Evolutionary conservation across 2,329 filamentous ascomycete genomes (phyloP).

Genomic region (Phialocephala sp.): DNA sequence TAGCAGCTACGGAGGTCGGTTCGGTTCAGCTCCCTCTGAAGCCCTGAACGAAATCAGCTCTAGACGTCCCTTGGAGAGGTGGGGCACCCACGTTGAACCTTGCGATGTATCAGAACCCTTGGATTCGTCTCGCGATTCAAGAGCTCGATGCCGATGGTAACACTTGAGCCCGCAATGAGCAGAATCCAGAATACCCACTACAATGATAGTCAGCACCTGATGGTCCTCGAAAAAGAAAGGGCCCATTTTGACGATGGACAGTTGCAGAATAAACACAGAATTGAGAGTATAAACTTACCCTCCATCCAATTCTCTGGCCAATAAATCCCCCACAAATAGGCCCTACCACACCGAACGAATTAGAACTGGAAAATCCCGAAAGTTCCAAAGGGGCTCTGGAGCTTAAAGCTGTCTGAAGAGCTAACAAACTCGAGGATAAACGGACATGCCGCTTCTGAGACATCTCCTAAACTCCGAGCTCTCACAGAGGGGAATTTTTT

Average conservation of each 20-base stretch:
- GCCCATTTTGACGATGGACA: no score
- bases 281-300: conserved; percentile 30
- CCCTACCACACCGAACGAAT: conserved; percentile 33
- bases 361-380: no score
- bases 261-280: neutral
- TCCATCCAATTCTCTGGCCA: conserved; percentile 57
- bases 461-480: no score
- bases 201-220: neutral
- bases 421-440: neutral
- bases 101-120: conserved; percentile 56
- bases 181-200: conserved; percentile 50
- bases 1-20: conserved; percentile 54
- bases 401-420: no score
- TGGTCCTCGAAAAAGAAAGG: neutral
- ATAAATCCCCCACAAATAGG: conserved; percentile 40
- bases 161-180: conserved; percentile 50
- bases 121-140: conserved; percentile 55
- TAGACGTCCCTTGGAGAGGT: conserved; percentile 14
- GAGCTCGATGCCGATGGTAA: conserved; percentile 45
- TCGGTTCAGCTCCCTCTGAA: conserved; percentile 52
- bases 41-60: conserved; percentile 23
- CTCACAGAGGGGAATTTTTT: no score
- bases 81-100: conserved; percentile 44
- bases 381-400: no score
- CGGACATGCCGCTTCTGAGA: no score